A percentile compares a stretch with the other conserved stretches of the same genome.
These are phyloP conservation scores for Gentiana macrophylla DNA, from an alignment of 257 asterid genomes.

Conservation along the genomic window DNA sequence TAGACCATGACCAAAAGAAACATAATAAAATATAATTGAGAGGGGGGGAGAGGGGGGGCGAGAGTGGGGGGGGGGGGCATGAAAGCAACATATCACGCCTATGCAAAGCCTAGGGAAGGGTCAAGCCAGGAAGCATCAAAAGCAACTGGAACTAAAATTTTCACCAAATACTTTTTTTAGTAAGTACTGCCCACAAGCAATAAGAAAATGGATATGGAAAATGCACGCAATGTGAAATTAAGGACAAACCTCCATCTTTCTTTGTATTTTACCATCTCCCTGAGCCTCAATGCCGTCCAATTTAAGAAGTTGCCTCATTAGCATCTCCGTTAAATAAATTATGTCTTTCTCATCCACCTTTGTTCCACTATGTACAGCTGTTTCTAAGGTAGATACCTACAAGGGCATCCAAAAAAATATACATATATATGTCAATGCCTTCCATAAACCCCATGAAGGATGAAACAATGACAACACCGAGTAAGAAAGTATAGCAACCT, in stretches of 20 bases:
- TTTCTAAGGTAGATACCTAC: slow-evolving; percentile 63
- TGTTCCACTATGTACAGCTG: slow-evolving; percentile 45
- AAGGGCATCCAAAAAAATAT: slow-evolving; percentile 7
- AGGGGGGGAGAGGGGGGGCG: too few relatives aligned
- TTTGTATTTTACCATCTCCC: slow-evolving; percentile 83
- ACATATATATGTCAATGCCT: background rate
- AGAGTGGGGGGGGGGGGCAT: too few relatives aligned
- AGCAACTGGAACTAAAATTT: too few relatives aligned
- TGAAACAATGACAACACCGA: background rate
- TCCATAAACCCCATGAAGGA: background rate
- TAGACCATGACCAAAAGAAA: too few relatives aligned
- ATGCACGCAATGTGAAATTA: background rate
- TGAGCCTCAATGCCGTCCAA: slow-evolving; percentile 79
- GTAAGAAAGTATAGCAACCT: slow-evolving; percentile 30
- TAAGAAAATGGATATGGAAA: background rate
- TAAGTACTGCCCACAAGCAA: background rate
- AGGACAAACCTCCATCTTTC: slow-evolving; percentile 70
- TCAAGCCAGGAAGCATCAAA: too few relatives aligned
- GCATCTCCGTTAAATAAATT: slow-evolving; percentile 69
- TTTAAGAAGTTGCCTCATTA: slow-evolving; percentile 76
- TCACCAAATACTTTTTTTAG: too few relatives aligned
- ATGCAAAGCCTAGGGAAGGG: too few relatives aligned
- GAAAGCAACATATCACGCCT: too few relatives aligned
- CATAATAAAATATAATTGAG: too few relatives aligned
- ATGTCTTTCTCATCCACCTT: slow-evolving; percentile 51